Conservation (phyloP, 305 asterid species). For the Fraxinus ornus region DNA sequence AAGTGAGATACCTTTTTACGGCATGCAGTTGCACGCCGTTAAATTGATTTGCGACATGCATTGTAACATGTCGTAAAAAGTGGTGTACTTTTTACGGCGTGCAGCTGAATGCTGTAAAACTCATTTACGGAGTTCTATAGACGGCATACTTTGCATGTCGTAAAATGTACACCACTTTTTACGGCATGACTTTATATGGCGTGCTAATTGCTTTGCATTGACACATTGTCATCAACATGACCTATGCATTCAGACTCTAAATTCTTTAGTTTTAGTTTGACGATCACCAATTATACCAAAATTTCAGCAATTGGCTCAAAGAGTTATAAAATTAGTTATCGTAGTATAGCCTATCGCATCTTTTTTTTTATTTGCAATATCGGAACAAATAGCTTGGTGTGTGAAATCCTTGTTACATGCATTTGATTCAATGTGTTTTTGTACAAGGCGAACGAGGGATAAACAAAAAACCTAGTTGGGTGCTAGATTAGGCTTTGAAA, state of each 20-base stretch:
- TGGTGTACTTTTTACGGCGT: too few relatives aligned
- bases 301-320: neutral
- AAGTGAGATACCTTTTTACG: too few relatives aligned
- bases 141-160: too few relatives aligned
- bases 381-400: neutral
- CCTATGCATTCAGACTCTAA: neutral
- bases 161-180: too few relatives aligned
- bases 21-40: too few relatives aligned
- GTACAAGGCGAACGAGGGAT: neutral
- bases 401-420: neutral
- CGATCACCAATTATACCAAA: neutral
- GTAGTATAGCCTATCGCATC: too few relatives aligned
- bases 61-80: too few relatives aligned
- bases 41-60: too few relatives aligned
- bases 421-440: neutral
- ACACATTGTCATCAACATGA: neutral
- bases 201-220: neutral
- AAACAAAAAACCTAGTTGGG: neutral
- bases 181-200: too few relatives aligned
- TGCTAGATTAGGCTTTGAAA: neutral
- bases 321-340: neutral
- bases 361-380: neutral
- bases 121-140: too few relatives aligned
- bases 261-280: neutral
- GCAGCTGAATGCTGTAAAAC: too few relatives aligned